phyloP scores from a whole-genome alignment of 192 early-diverging fungal genomes.

The Rhizophagus prolifer region DNA sequence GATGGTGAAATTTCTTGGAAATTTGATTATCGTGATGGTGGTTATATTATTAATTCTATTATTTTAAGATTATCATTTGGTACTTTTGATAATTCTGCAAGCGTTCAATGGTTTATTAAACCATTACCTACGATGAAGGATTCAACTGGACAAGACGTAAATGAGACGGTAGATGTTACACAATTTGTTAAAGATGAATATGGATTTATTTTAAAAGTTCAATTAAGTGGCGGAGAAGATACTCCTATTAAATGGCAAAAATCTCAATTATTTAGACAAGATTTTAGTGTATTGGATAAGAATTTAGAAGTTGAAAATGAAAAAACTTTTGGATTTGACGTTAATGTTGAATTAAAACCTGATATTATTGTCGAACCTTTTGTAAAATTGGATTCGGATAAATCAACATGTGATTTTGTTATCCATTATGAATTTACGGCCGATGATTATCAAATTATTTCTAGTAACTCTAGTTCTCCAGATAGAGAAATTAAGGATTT shows the following conservation, averaged over 20 bases:
- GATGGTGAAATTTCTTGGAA: neutral
- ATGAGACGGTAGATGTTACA: neutral
- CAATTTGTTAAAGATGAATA: slow-evolving; percentile 9
- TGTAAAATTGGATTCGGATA: neutral
- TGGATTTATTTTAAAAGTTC: neutral
- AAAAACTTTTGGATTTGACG: neutral
- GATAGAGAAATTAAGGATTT: neutral
- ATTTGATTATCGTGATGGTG: neutral
- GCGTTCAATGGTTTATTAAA: neutral
- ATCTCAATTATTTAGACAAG: slow-evolving; percentile 5
- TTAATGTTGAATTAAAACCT: neutral
- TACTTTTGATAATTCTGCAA: neutral
- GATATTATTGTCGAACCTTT: slow-evolving; percentile 1
- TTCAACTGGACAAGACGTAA: neutral
- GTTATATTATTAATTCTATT: neutral
- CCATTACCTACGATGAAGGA: neutral
- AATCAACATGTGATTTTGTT: slow-evolving; percentile 12
- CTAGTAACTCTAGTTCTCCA: too few relatives aligned
- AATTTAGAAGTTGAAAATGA: neutral
- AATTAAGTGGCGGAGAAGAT: neutral
- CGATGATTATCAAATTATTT: neutral
- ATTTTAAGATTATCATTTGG: neutral
- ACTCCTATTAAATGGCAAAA: neutral
- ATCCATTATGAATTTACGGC: neutral
- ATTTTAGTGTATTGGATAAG: neutral